Conservation (phyloP, 73 alveolate genomes). For the Blepharisma japonicum region DNA sequence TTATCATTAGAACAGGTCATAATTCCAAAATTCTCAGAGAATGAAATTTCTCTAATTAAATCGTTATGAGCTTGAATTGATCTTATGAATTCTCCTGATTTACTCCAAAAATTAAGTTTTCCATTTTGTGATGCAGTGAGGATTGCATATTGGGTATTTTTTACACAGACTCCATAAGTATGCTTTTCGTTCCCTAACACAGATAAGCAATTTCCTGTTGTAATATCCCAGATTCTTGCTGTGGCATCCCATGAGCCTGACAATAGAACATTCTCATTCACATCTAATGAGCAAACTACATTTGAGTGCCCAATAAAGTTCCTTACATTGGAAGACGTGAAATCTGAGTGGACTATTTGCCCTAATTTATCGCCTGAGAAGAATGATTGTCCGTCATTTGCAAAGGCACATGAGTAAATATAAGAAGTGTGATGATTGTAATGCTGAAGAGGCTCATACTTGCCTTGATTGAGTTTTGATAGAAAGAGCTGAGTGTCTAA, state of each 20-base stretch:
- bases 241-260: constrained; percentile 99
- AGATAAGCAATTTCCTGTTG: constrained; percentile 59
- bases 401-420: constrained; percentile 38
- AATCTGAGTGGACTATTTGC: constrained; percentile 61
- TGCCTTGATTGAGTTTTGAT: constrained; percentile 35
- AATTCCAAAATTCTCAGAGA: constrained; percentile 78
- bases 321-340: constrained; percentile 82
- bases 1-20: constrained; percentile 95
- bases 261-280: constrained; percentile 62
- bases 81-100: constrained; percentile 56
- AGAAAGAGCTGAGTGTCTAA: constrained; percentile 31
- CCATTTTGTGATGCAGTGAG: constrained; percentile 96
- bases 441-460: constrained; percentile 47
- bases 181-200: constrained; percentile 79
- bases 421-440: constrained; percentile 75
- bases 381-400: constrained; percentile 32
- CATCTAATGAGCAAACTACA: constrained; percentile 49
- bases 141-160: constrained; percentile 70
- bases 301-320: constrained; percentile 86
- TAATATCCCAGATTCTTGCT: constrained; percentile 95
- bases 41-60: constrained; percentile 82
- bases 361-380: constrained; percentile 1
- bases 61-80: constrained; percentile 90
- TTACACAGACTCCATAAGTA: constrained; percentile 94
- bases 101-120: constrained; percentile 78